A percentile compares a stretch with the other conserved stretches of the same genome.
Evolutionary conservation across 1,139 yeast species (phyloP).

Genomic region (Yamadazyma taylorii): DNA sequence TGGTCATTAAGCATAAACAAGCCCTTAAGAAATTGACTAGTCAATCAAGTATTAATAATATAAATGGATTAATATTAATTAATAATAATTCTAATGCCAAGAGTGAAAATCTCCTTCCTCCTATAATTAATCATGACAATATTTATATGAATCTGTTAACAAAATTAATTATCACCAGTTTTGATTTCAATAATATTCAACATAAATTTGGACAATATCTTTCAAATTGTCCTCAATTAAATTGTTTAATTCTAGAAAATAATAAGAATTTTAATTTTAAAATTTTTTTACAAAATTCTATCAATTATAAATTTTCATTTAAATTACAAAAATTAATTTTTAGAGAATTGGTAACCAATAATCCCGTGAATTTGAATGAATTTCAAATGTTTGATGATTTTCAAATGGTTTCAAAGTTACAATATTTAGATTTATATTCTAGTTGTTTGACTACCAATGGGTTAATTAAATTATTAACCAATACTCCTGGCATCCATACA

Average conservation of each 20-base stretch:
- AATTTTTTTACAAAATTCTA: constrained; percentile 30
- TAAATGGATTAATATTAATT: constrained; percentile 24
- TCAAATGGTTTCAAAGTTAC: constrained; percentile 24
- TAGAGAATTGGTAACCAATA: constrained; percentile 24
- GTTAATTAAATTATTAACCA: constrained; percentile 27
- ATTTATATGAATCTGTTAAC: constrained; percentile 21
- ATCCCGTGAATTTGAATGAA: constrained; percentile 25
- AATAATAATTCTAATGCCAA: constrained; percentile 25
- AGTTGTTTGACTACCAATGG: constrained; percentile 35
- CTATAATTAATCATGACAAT: constrained; percentile 15
- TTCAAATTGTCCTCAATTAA: constrained; percentile 19
- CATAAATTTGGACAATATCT: constrained; percentile 34
- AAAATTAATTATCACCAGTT: constrained; percentile 29
- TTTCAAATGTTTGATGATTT: constrained; percentile 24
- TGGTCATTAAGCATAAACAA: constrained; percentile 7
- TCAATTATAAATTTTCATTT: constrained; percentile 31
- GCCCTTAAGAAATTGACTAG: constrained; percentile 8
- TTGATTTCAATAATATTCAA: constrained; percentile 29
- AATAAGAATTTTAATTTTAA: constrained; percentile 29
- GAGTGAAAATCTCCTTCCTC: constrained; percentile 8
- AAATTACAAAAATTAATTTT: constrained; percentile 27
- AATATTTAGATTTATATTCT: constrained; percentile 35
- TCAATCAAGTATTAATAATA: constrained; percentile 2
- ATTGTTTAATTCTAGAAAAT: constrained; percentile 33
- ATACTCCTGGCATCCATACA: constrained; percentile 18